Evolutionary conservation across 352 stramenopile species (phyloP).

Genomic region (Lagenidium giganteum): DNA sequence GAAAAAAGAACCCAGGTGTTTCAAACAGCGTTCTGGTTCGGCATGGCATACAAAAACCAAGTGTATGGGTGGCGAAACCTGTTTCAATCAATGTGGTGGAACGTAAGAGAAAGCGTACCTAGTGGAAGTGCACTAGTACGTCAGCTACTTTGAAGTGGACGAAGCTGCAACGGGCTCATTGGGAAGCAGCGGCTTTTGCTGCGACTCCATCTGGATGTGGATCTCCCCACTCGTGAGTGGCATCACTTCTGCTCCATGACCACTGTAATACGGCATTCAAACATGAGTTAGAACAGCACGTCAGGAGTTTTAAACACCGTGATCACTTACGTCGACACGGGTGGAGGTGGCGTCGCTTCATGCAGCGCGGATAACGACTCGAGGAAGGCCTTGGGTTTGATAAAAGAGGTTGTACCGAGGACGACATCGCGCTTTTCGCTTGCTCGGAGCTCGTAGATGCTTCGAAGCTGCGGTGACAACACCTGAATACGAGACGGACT

Average conservation of each 20-base stretch:
- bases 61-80: background rate
- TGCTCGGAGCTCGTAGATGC: constrained; percentile 69
- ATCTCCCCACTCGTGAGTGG: constrained; percentile 61
- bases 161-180: background rate
- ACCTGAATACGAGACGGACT: background rate
- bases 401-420: constrained; percentile 63
- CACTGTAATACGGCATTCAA: constrained; percentile 13
- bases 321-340: constrained; percentile 9
- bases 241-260: constrained; percentile 40
- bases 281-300: background rate
- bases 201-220: constrained; percentile 58
- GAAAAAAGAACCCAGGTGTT: constrained; percentile 21
- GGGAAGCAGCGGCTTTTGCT: constrained; percentile 20
- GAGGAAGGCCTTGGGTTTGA: constrained; percentile 54
- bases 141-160: background rate
- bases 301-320: background rate
- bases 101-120: constrained; percentile 2
- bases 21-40: constrained; percentile 4
- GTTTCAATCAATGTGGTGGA: constrained; percentile 8
- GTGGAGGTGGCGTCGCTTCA: constrained; percentile 30
- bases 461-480: constrained; percentile 47
- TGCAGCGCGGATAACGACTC: constrained; percentile 59
- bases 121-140: constrained; percentile 1
- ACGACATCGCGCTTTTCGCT: constrained; percentile 70
- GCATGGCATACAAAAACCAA: constrained; percentile 10